phyloP scores from a whole-genome alignment of 2,329 filamentous ascomycete species.

The Sporothrix brunneoviolacea region DNA sequence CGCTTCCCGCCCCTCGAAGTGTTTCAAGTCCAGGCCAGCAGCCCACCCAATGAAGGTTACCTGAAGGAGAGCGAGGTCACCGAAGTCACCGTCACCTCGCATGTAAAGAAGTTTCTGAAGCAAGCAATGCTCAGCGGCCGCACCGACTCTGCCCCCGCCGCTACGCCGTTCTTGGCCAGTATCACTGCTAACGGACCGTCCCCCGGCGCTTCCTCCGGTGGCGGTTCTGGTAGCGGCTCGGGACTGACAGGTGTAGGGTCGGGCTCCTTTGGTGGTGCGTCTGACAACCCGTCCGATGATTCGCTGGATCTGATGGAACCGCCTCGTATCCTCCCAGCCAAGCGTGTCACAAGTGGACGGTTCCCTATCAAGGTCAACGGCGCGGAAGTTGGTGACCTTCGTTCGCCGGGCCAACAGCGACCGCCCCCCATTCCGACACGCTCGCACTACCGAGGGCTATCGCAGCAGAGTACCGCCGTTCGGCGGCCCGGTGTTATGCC shows the following conservation, averaged over 20 bases:
- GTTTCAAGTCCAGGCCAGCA: constrained; percentile 51
- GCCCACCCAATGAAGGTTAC: constrained; percentile 48
- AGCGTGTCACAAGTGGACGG: constrained; percentile 56
- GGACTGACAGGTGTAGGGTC: too few relatives aligned
- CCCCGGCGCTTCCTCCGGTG: constrained; percentile 4
- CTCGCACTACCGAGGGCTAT: constrained; percentile 72
- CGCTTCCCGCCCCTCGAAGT: constrained; percentile 69
- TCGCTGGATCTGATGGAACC: constrained; percentile 72
- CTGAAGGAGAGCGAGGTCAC: constrained; percentile 58
- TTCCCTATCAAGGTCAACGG: constrained; percentile 69
- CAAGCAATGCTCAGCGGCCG: constrained; percentile 43
- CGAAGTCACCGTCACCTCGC: constrained; percentile 52
- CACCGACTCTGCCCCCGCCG: constrained; percentile 31
- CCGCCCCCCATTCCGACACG: constrained; percentile 72
- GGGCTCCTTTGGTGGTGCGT: constrained; percentile 16
- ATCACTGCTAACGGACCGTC: not conserved
- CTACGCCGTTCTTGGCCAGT: not conserved
- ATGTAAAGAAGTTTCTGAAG: constrained; percentile 56
- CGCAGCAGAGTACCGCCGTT: constrained; percentile 57
- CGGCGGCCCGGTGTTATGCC: constrained; percentile 69
- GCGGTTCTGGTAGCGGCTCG: constrained; percentile 8
- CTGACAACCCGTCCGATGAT: constrained; percentile 52
- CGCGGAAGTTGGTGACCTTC: constrained; percentile 58
- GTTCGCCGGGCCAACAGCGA: constrained; percentile 59
- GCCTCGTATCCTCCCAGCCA: constrained; percentile 57